Conservation (phyloP, 495 filamentous ascomycete species). For the Aspergillus ostianus region DNA sequence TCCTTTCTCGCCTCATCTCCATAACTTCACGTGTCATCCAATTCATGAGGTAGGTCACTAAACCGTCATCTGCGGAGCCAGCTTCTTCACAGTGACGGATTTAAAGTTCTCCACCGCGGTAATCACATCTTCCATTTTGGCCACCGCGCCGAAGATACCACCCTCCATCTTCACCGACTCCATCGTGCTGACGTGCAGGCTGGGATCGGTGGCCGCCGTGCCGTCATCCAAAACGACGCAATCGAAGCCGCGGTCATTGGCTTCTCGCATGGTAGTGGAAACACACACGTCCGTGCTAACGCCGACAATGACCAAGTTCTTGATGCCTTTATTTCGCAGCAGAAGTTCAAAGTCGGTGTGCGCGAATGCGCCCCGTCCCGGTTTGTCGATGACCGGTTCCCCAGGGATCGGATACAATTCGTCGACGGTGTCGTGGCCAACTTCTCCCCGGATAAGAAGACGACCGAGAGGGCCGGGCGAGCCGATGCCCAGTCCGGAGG, state of each 20-base stretch:
- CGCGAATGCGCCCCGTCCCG: constrained; percentile 63
- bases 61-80: constrained; percentile 39
- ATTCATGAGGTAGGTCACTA: constrained; percentile 13
- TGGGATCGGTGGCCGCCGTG: constrained; percentile 48
- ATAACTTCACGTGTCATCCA: too few relatives aligned
- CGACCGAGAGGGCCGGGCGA: constrained; percentile 60
- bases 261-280: constrained; percentile 66
- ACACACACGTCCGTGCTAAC: constrained; percentile 74
- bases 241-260: constrained; percentile 72
- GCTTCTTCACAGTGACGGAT: constrained; percentile 42
- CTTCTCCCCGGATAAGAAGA: constrained; percentile 62
- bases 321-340: constrained; percentile 60
- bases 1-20: too few relatives aligned
- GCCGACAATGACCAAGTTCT: constrained; percentile 63
- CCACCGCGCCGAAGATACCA: constrained; percentile 57
- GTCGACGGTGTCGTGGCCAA: constrained; percentile 60
- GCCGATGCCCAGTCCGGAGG: constrained; percentile 56
- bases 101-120: constrained; percentile 49
- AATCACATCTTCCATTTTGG: constrained; percentile 47
- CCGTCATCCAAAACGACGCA: constrained; percentile 58
- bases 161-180: constrained; percentile 57
- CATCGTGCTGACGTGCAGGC: constrained; percentile 49
- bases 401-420: constrained; percentile 54
- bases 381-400: constrained; percentile 68
- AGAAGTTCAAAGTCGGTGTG: constrained; percentile 63